Evolutionary conservation across 139 green algal species (phyloP).

Genomic region (Chlamydomonas incerta): DNA sequence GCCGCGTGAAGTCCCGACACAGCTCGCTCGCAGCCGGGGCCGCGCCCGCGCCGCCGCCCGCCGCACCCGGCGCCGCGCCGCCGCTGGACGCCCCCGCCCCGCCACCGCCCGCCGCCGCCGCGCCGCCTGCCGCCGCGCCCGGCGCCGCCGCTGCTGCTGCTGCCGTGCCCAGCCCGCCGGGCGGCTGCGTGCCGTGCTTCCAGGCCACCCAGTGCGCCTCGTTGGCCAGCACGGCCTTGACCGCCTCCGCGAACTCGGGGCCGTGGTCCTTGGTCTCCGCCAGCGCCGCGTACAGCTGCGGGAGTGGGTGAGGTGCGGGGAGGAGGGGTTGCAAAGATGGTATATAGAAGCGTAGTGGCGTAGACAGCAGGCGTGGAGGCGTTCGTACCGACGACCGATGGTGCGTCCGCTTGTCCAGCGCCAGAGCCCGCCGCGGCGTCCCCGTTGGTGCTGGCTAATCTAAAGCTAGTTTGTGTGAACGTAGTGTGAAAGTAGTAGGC

Average conservation of each 20-base stretch:
- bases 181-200: conserved; percentile 36
- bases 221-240: conserved; percentile 37
- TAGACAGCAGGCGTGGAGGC: too few relatives aligned
- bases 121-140: not conserved
- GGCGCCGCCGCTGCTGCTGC: not conserved
- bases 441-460: too few relatives aligned
- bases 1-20: conserved; percentile 31
- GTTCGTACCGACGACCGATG: too few relatives aligned
- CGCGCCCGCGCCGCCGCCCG: not conserved
- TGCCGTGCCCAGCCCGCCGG: not conserved
- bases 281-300: conserved; percentile 40
- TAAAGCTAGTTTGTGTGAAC: too few relatives aligned
- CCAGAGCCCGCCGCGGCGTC: too few relatives aligned
- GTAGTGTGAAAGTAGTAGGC: too few relatives aligned
- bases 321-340: not conserved
- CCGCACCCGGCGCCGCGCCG: not conserved
- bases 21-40: not conserved
- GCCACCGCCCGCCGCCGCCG: not conserved
- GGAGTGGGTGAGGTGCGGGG: not conserved
- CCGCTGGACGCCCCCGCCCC: not conserved
- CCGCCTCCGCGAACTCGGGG: conserved; percentile 35
- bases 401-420: too few relatives aligned
- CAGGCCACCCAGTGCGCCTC: conserved; percentile 51
- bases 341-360: too few relatives aligned
- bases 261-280: conserved; percentile 39